Evolutionary conservation across 2,329 filamentous ascomycete genomes (phyloP).

Genomic region (Chrysoporthe cubensis): DNA sequence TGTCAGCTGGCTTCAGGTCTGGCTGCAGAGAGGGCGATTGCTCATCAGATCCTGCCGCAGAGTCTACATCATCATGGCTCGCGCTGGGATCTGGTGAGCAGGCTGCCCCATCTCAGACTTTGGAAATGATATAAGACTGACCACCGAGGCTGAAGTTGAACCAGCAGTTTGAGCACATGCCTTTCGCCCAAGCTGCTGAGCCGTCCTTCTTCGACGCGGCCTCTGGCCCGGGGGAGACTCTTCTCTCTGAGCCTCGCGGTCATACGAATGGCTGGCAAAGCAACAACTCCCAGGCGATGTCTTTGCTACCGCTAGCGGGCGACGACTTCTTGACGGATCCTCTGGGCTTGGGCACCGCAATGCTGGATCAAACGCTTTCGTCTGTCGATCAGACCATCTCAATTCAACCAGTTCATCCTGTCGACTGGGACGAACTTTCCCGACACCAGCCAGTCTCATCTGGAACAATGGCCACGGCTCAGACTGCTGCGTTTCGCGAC

Average conservation of each 20-base stretch:
- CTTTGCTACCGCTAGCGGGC: not conserved
- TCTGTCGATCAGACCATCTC: not conserved
- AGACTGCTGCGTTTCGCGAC: no score
- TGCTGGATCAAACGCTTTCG: not conserved
- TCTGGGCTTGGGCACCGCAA: not conserved
- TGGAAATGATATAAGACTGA: constrained; percentile 42
- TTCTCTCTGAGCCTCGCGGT: not conserved
- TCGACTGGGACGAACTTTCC: not conserved
- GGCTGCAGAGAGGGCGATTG: not conserved
- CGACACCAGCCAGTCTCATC: no score
- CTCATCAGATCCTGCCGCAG: not conserved
- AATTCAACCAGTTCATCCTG: not conserved
- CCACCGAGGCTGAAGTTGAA: not conserved
- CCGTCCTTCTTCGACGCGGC: not conserved
- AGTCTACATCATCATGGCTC: not conserved
- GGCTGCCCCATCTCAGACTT: not conserved
- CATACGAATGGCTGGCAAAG: not conserved
- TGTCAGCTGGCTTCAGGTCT: not conserved
- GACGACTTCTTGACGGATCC: not conserved
- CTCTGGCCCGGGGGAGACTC: not conserved
- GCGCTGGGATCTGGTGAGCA: not conserved
- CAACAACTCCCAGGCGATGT: not conserved
- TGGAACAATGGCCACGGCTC: no score
- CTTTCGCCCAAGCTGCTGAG: not conserved
- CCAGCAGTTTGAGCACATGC: not conserved